Evolutionary conservation across 352 stramenopile genomes (phyloP), one percentile per base, ranked within the genome.

Genomic region (Thraustotheca clavata): DNA sequence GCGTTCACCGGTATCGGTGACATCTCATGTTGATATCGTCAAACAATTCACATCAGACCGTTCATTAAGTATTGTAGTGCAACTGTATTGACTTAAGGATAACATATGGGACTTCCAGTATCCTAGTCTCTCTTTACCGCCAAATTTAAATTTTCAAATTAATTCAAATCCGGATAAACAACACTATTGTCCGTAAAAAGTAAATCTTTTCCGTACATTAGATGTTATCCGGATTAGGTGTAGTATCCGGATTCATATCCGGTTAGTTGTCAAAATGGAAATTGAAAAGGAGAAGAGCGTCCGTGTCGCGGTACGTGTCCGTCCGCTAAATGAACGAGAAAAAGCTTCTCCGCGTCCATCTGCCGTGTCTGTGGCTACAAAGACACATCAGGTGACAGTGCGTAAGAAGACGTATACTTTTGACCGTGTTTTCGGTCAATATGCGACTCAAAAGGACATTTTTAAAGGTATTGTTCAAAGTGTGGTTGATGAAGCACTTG

Each of bases 391-490:
- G 54, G 72, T 98, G 48, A 74, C 83, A 26, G 77, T 97, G 48
- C 62, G 83, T 29, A 96, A 95, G 75, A 94, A 92, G 63, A 96
- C 74, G 57, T 98, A 96, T 74, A 76, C 73, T 33, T 97, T 96
- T 61, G 90, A 98, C 76, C 86, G 89, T 36, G 91, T 98, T 6
- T 98, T 95, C 69, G 87, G 89, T 16, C 88, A 94, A 61, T 98
- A 98, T 74, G 96, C 91, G 43, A 97, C 91, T 16, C 96, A 99
- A 72, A 91, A 98, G 66, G 95, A 99, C 69, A 91, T 99, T 1
- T 99, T 99, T 72, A 84, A 89, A 32, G 68, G 76, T 5, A 87
- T 83, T 8, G 88, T 99, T 27, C 85, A 89, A 39, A 96, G 95
- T 4, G 94, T 97, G 11, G 97, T 99, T 31, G 86, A 95, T 34